Base-by-base conservation (phyloP, 78 protist species). In the Chrysochromulina tobinii region DNA sequence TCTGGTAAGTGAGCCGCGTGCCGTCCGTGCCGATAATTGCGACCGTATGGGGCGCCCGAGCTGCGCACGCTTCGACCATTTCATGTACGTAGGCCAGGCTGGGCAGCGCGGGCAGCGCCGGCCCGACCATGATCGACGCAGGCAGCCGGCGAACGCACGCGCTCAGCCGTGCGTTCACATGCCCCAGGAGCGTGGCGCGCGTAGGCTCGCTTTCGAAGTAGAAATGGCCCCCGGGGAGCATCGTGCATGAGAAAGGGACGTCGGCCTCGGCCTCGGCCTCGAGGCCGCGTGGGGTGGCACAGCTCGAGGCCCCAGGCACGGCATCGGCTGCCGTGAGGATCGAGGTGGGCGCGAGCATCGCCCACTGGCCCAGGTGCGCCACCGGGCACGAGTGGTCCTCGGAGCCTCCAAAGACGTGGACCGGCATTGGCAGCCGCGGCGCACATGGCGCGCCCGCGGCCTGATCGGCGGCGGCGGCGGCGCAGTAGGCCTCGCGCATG, bases 141-240 rank as follows among this genome's bases (percentile, higher is more conserved):
- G 85, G 85, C 59, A 48, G 50, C 77, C 48, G 21, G 25, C 18
- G 61, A 53, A 55, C 48, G 18, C 48, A 3, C 20, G 2, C 11
- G 72, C 11, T 0, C 17, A 55, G 3, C 38, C 5, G 20, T 3
- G 17, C 17, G 25, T 0, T 15, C 25, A 89, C 51, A 23, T 1
- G 57, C 38, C 2, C 50, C 17, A 89, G 85, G 51, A 67, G 53
- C 58, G 27, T 25, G 27, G 18, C 38, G 81, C 11, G 27, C 20
- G 75, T 5, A 64, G 81, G 21, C 18, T 2, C 53, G 87, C 17
- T 15, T 20, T 89, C 48, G 25, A 67, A 4, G 50, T 89, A 89
- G 11, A 89, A 89, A 61, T 89, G 92, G 12, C 92, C 92, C 15
- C 92, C 92, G 54, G 51, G 59, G 12, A 67, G 67, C 21, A 1